Conservation (phyloP, 2,329 filamentous ascomycete genomes). For the Monilinia laxa region DNA sequence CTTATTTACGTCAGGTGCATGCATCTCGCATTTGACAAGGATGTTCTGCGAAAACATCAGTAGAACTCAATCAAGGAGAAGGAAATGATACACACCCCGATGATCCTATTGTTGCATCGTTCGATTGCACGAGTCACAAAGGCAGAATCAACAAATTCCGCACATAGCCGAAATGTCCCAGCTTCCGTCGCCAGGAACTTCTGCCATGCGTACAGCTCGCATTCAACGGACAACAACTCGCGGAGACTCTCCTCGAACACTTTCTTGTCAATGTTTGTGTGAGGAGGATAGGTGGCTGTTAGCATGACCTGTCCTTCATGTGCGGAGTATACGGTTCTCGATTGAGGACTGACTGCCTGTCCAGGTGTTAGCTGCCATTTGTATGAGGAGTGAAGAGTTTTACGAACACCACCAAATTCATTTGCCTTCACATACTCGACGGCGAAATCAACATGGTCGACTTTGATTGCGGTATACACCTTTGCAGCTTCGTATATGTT, state of each 20-base stretch:
- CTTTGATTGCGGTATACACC: conserved; percentile 32
- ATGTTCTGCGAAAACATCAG: conserved; percentile 23
- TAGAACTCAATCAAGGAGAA: background rate
- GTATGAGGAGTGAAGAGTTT: background rate
- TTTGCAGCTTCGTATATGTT: conserved; percentile 33
- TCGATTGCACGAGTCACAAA: conserved; percentile 46
- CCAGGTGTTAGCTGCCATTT: conserved; percentile 29
- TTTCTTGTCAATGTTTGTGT: conserved; percentile 29
- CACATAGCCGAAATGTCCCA: conserved; percentile 49
- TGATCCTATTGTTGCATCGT: conserved; percentile 44
- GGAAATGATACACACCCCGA: conserved; percentile 16
- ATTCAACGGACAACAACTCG: conserved; percentile 48
- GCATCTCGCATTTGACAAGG: conserved; percentile 22
- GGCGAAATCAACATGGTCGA: conserved; percentile 28
- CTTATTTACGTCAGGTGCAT: conserved; percentile 25
- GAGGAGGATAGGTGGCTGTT: conserved; percentile 45
- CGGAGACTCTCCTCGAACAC: conserved; percentile 45
- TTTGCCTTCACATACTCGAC: conserved; percentile 35
- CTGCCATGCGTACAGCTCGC: conserved; percentile 54
- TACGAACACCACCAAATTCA: conserved; percentile 28
- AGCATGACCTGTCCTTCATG: conserved; percentile 58
- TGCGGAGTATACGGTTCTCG: conserved; percentile 39
- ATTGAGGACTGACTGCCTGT: conserved; percentile 35
- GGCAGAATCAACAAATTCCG: conserved; percentile 54
- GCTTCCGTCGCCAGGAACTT: conserved; percentile 44